Evolutionary conservation across 2,329 filamentous ascomycete genomes (phyloP).

Genomic region (Xylariaceae sp.): DNA sequence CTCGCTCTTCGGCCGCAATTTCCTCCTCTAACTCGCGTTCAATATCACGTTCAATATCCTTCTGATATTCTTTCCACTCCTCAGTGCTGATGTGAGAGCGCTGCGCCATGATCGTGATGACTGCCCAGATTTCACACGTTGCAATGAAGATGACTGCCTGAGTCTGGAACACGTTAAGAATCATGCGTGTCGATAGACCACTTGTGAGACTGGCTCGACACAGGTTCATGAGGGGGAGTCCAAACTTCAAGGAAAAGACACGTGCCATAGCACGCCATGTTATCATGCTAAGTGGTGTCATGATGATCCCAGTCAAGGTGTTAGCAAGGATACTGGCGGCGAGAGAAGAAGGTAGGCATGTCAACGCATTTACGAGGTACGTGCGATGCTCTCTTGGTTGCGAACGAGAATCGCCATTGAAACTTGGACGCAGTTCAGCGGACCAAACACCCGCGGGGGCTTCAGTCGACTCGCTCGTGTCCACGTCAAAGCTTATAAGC

Average conservation of each 20-base stretch:
- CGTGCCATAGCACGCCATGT: slow-evolving; percentile 45
- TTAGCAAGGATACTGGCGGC: slow-evolving; percentile 48
- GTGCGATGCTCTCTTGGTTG: slow-evolving; percentile 31
- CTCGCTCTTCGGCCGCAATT: neutral
- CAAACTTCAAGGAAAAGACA: slow-evolving; percentile 38
- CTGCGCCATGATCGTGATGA: slow-evolving; percentile 38
- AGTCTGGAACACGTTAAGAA: slow-evolving; percentile 45
- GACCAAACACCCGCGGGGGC: slow-evolving; percentile 55
- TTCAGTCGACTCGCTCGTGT: slow-evolving; percentile 53
- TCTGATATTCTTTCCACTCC: slow-evolving; percentile 37
- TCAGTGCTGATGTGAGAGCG: slow-evolving; percentile 42
- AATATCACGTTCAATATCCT: neutral
- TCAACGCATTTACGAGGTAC: slow-evolving; percentile 51
- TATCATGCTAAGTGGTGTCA: slow-evolving; percentile 47
- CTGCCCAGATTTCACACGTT: slow-evolving; percentile 45
- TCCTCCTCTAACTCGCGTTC: neutral
- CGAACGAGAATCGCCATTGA: slow-evolving; percentile 31
- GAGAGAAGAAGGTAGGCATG: slow-evolving; percentile 46
- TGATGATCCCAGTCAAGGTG: slow-evolving; percentile 40
- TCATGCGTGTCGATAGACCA: slow-evolving; percentile 38
- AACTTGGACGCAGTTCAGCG: slow-evolving; percentile 55
- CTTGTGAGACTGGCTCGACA: slow-evolving; percentile 36
- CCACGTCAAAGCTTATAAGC: slow-evolving; percentile 60
- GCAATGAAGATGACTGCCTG: slow-evolving; percentile 46
- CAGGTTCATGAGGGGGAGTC: slow-evolving; percentile 40